Conservation (phyloP, 2,329 filamentous ascomycete genomes). For the Cladosporium sp. region DNA sequence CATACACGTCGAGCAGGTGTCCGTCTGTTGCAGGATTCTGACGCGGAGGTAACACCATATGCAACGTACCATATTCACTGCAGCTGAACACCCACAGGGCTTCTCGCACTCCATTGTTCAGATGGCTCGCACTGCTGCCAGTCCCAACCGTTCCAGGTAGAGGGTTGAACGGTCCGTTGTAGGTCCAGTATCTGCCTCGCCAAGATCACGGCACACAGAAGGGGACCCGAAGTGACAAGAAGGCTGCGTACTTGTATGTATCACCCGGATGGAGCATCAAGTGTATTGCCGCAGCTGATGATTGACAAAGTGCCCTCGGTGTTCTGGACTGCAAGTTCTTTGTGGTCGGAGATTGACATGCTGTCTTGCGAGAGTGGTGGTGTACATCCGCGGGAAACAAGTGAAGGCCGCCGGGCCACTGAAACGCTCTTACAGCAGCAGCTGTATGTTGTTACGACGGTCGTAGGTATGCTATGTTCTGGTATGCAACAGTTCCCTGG, state of each 20-base stretch:
- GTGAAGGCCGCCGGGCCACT: background rate
- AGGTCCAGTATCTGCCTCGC: background rate
- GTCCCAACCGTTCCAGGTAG: background rate
- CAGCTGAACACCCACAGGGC: background rate
- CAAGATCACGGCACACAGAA: background rate
- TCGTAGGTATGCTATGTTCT: background rate
- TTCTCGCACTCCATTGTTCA: background rate
- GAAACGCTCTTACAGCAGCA: background rate
- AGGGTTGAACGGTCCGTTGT: background rate
- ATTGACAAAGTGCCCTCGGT: background rate
- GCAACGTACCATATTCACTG: background rate
- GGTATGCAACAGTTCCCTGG: background rate
- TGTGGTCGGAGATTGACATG: background rate
- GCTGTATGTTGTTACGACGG: background rate
- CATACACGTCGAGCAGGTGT: background rate
- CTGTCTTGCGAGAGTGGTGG: background rate
- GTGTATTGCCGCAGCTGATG: background rate
- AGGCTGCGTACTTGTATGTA: background rate
- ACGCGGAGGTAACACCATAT: background rate
- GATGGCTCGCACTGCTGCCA: background rate
- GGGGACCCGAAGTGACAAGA: background rate
- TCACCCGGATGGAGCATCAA: background rate
- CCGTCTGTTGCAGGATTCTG: background rate
- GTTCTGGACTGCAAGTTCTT: background rate
- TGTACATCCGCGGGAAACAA: background rate